Base-by-base conservation (phyloP, 306 rosid genomes). In the Arachis hypogaea region DNA sequence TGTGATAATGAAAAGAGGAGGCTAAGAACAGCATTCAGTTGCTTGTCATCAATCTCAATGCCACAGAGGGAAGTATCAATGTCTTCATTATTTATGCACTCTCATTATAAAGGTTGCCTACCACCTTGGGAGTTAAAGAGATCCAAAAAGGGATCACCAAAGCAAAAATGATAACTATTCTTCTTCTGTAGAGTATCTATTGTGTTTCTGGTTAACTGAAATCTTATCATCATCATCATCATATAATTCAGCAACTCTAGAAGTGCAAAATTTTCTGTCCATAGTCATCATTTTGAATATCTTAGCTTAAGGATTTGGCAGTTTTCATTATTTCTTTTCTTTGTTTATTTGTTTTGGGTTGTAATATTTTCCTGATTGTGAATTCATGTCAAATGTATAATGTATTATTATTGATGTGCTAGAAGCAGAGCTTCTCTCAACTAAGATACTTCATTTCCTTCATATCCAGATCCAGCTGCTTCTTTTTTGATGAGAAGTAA, bases 71-170 rank as follows among this genome's bases (percentile, higher is more conserved):
- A 89, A 85, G 96, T 94, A 61, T 89, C 96, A 5, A 88, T 89
- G 96, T 86, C 96, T 5, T 94, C 97, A 0, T 73, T 91, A 77
- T 89, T 89, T 83, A 84, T 94, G 68, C 98, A 91, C 73, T 91
- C 97, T 55, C 98, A 91, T 76, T 89, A 89, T 68, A 93, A 93
- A 81, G 97, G 97, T 63, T 91, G 97, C 78, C 70, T 93, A 49
- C 97, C 98, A 4, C 96, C 92, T 9, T 94, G 98, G 84, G 77
- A 80, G 77, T 57, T 75, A 1, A 80, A 75, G 83, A 82, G 87
- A 73, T 89, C 97, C 43, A 88, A 68, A 85, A 88, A 72, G 70
- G 87, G 72, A 67, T 84, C 92, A 54, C 36, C 71, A 60, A 91
- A 89, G 86, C 79, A 86, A 90, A 66, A 78, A 51, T 86, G 87